A percentile compares a stretch with the other conserved stretches of the same genome.
These are phyloP conservation scores for Plenodomus biglobosus DNA, from an alignment of 2,329 filamentous ascomycete genomes.

Conservation along the genomic window DNA sequence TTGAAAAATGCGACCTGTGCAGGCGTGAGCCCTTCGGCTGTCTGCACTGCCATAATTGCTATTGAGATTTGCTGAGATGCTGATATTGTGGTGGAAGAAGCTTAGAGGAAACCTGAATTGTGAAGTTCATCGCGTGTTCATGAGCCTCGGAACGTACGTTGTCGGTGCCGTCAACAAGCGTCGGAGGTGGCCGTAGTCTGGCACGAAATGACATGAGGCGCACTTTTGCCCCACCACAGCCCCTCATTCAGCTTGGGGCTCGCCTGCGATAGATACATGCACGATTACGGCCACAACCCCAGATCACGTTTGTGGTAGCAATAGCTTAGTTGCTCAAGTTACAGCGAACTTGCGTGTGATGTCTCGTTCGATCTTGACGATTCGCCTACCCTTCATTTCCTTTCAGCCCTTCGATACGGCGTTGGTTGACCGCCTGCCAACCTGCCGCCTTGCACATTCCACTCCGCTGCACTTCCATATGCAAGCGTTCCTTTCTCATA, in stretches of 20 bases:
- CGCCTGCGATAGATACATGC: not conserved
- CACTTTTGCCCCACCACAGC: not conserved
- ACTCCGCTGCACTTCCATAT: constrained; percentile 2
- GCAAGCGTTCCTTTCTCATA: not conserved
- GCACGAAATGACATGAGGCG: constrained; percentile 3
- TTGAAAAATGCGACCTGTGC: constrained; percentile 73
- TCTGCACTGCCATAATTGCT: constrained; percentile 19
- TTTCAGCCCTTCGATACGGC: constrained; percentile 1
- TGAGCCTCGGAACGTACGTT: not conserved
- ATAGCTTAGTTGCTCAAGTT: not conserved
- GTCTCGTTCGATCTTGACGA: too few relatives aligned
- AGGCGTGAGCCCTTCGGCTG: constrained; percentile 62
- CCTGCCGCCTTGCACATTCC: constrained; percentile 9
- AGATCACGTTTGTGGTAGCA: not conserved
- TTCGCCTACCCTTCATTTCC: not conserved
- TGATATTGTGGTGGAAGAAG: not conserved
- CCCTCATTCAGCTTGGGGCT: not conserved
- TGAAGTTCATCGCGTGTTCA: not conserved
- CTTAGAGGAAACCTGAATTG: not conserved
- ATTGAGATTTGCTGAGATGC: not conserved
- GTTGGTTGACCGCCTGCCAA: not conserved
- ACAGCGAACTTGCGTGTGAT: not conserved
- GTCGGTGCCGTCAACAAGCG: constrained; percentile 11
- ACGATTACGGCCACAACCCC: not conserved
- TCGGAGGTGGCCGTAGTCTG: constrained; percentile 26